Percentiles rank a stretch among this genome's conserved stretches.
Evolutionary conservation across 106 monocot species (phyloP).

Genomic region (Vanilla planifolia): DNA sequence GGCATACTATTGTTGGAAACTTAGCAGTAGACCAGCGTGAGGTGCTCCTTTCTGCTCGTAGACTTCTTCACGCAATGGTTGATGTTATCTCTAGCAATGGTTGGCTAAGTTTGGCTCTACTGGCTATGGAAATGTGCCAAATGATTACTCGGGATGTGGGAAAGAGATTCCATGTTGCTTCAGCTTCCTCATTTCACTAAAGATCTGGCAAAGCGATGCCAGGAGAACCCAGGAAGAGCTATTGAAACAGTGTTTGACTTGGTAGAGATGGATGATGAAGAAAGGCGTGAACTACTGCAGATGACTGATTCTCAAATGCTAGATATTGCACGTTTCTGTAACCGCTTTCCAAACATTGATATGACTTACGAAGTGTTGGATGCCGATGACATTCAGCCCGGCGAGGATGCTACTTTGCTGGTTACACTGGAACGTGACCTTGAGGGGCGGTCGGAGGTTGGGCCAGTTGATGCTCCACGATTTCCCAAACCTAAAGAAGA

Average conservation of each 20-base stretch:
- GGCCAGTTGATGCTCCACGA: constrained; percentile 63
- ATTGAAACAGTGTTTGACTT: constrained; percentile 83
- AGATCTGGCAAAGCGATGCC: constrained; percentile 69
- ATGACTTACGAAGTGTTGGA: constrained; percentile 79
- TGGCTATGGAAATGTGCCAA: constrained; percentile 89
- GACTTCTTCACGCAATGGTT: constrained; percentile 88
- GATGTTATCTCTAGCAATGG: constrained; percentile 99
- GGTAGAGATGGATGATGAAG: constrained; percentile 86
- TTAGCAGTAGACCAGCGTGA: constrained; percentile 79
- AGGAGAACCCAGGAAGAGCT: constrained; percentile 53
- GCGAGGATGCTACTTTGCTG: constrained; percentile 68
- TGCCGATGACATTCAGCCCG: constrained; percentile 47
- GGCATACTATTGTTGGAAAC: constrained; percentile 77
- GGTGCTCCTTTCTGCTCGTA: constrained; percentile 81
- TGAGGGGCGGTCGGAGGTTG: constrained; percentile 57
- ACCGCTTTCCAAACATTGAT: constrained; percentile 92
- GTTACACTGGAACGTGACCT: constrained; percentile 88
- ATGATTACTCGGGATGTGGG: constrained; percentile 99
- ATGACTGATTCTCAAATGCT: constrained; percentile 77
- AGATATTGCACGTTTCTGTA: constrained; percentile 86
- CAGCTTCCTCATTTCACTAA: constrained; percentile 92
- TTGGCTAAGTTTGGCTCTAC: constrained; percentile 69
- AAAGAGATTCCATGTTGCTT: constrained; percentile 69
- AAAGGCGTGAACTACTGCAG: constrained; percentile 77
- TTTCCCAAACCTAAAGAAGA: constrained; percentile 89